Evolutionary conservation across 306 rosid species (phyloP), one percentile per base, ranked within the genome.

Genomic region (Pueraria montana): DNA sequence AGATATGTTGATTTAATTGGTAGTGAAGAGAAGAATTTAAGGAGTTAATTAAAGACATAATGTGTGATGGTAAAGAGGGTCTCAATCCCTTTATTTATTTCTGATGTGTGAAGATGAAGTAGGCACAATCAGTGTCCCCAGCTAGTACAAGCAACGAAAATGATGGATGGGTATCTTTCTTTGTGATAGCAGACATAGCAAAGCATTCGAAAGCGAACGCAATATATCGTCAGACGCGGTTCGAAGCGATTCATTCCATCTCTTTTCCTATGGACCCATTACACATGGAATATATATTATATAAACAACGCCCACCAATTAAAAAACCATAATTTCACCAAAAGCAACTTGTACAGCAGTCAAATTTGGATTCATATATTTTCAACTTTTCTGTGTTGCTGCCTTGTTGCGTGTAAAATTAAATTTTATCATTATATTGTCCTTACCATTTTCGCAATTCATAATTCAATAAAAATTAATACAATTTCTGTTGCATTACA

Each of bases 121-220:
- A 64, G 76, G 80, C 56, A 36, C 20, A 42, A 82, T 38, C 48
- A 74, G 69, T 40, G 85, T 77, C 77, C 73, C 79, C 20, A 74
- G 17, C 43, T 64, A 1, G 74, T 80, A 56, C 81, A 23, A 62
- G 70, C 82, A 45, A 75, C 10, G 85, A 80, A 76, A 76, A 85
- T 30, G 80, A 53, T 13, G 21, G 56, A 26, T 17, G 38, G 79
- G 78, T 46, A 64, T 84, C 77, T 79, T 52, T 79, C 68, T 58
- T 72, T 34, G 52, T 71, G 36, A 26, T 52, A 66, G 40, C 52
- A 62, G 74, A 84, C 83, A 79, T 32, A 13, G 27, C 45, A 50
- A 82, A 63, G 68, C 27, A 36, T 75, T 53, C 13, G 61, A 74
- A 74, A 81, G 55, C 5, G 76, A 82, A 77, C 70, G 48, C 83